A percentile compares a stretch with the other conserved stretches of the same genome.
These are phyloP conservation scores for Zygosaccharomyces rouxii DNA, from an alignment of 805 yeast species.

Conservation along the genomic window DNA sequence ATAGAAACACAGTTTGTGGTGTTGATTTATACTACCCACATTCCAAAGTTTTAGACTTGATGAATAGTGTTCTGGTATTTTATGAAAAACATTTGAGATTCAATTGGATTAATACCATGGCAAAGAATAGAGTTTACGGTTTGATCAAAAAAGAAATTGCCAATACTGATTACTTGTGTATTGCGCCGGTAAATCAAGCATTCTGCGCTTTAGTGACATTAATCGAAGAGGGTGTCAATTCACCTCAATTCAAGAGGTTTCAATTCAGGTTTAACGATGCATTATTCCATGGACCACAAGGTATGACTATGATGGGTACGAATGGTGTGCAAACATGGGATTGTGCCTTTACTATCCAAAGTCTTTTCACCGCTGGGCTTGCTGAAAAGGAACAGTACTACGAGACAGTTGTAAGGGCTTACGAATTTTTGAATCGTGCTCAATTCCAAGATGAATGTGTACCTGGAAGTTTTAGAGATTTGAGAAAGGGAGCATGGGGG, in stretches of 20 bases:
- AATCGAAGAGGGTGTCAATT: constrained; percentile 64
- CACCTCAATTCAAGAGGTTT: constrained; percentile 53
- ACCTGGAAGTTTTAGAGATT: constrained; percentile 76
- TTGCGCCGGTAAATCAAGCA: constrained; percentile 92
- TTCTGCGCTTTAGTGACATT: constrained; percentile 71
- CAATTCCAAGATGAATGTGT: constrained; percentile 82
- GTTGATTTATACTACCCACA: constrained; percentile 95
- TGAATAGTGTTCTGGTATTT: constrained; percentile 53
- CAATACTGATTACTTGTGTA: constrained; percentile 77
- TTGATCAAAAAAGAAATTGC: constrained; percentile 66
- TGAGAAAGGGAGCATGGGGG: constrained; percentile 89
- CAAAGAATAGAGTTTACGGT: constrained; percentile 53
- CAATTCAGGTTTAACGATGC: constrained; percentile 66
- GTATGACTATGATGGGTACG: constrained; percentile 93
- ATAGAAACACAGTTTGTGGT: constrained; percentile 84
- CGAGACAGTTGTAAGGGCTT: constrained; percentile 59
- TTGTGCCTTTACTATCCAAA: constrained; percentile 84
- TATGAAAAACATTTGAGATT: constrained; percentile 80
- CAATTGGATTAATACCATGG: constrained; percentile 53
- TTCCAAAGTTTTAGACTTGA: constrained; percentile 55
- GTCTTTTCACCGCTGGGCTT: constrained; percentile 71
- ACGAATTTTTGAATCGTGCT: constrained; percentile 67
- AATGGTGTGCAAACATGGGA: constrained; percentile 99
- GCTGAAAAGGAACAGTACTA: constrained; percentile 65
- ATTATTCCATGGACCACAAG: constrained; percentile 81